Base-by-base conservation (phyloP, 345 rosid species). In the Melaleuca alternifolia region DNA sequence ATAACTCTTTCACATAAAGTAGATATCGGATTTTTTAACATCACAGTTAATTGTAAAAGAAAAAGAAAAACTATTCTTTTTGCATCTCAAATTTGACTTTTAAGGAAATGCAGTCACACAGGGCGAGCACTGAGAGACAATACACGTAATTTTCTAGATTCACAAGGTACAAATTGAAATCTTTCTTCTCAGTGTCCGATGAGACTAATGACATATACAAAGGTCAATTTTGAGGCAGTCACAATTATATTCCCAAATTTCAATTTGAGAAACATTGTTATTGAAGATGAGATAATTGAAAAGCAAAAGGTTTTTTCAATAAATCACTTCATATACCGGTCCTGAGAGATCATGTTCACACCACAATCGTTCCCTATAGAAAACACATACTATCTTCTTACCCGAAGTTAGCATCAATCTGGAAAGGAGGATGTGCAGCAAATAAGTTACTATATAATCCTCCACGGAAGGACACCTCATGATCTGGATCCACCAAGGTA, bases 361-460 rank as follows among this genome's bases (percentile, higher is more conserved):
- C 79, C 48, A 5, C 18, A 11, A 9, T 65, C 79, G 16, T 84
- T 51, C 50, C 46, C 57, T 51, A 77, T 71, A 44, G 82, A 65
- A 33, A 33, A 65, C 46, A 65, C 18, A 65, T 18, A 83, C n/a
- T 50, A 50, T 83, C 59, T 82, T 79, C 92, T 93, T 91, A 97
- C 99, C 99, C 99, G 14, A 96, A 95, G 88, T 97, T 97, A 83
- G 97, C 98, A 88, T 97, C 99, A 33, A 97, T 97, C 90, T 96
- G 99, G 90, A 97, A 97, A 51, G 99, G 99, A 12, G 99, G 99
- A 85, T 96, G 99, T 16, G 98, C 97, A 14, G 96, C 94, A 90
- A 97, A 97, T 90, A 97, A 87, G 92, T 97, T 97, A 77, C 92
- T 93, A 87, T 96, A 97, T 21, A 97, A 87, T 59, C 99, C 99